phyloP scores from a whole-genome alignment of 148 eudicot genomes.

The Nepenthes gracilis region DNA sequence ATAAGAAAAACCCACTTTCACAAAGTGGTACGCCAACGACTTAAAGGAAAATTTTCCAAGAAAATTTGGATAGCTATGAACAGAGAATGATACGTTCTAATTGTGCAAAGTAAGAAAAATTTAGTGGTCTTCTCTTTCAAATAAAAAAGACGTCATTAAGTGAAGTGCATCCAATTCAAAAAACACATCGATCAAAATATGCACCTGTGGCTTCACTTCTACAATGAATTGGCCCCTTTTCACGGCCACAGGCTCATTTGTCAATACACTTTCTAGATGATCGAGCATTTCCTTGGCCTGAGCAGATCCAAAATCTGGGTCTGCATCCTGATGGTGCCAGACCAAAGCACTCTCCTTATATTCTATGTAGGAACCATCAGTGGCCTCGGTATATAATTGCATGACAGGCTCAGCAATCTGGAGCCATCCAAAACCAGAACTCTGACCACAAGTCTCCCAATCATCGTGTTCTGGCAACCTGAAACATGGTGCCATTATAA shows the following conservation, averaged over 20 bases:
- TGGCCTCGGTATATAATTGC: constrained; percentile 19
- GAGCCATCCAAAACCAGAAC: constrained; percentile 22
- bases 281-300: constrained; percentile 37
- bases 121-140: too few relatives aligned
- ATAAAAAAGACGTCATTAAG: too few relatives aligned
- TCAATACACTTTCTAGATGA: constrained; percentile 31
- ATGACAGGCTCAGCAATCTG: constrained; percentile 29
- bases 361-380: constrained; percentile 29
- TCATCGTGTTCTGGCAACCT: constrained; percentile 26
- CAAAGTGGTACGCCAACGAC: too few relatives aligned
- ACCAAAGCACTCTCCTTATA: constrained; percentile 31
- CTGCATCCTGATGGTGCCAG: constrained; percentile 29
- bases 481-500: not conserved
- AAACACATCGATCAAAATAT: not conserved
- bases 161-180: too few relatives aligned
- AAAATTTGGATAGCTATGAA: too few relatives aligned
- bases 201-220: constrained; percentile 34
- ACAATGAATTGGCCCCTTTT: constrained; percentile 30
- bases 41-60: too few relatives aligned
- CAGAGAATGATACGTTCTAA: too few relatives aligned
- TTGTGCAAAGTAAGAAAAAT: too few relatives aligned
- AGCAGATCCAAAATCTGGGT: constrained; percentile 35
- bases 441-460: constrained; percentile 26
- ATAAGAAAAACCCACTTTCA: too few relatives aligned
- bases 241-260: constrained; percentile 31